Evolutionary conservation across 192 early-diverging fungal genomes (phyloP).

Genomic region (Gonapodya sp.): DNA sequence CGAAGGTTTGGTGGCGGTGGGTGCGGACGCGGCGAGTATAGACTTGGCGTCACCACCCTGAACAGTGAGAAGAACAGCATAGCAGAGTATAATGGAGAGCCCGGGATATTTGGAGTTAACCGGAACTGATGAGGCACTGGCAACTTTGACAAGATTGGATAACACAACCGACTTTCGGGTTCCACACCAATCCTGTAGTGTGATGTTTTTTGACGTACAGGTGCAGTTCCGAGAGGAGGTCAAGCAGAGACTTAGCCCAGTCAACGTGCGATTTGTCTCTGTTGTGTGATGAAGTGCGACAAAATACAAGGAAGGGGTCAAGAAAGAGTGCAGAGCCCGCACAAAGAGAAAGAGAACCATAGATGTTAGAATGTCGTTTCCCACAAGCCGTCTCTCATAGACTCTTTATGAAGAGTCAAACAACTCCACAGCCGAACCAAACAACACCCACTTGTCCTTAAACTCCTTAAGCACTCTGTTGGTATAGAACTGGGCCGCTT

Average conservation of each 20-base stretch:
- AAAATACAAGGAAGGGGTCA: background rate
- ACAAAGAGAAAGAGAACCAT: no score
- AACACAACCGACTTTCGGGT: constrained; percentile 43
- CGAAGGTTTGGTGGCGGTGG: constrained; percentile 27
- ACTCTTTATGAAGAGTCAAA: no score
- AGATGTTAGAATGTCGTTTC: no score
- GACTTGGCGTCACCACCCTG: constrained; percentile 14
- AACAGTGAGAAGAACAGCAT: background rate
- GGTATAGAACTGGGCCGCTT: constrained; percentile 83
- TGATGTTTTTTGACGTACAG: constrained; percentile 82
- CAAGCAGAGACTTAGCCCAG: constrained; percentile 68
- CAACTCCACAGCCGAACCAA: background rate
- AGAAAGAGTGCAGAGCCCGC: no score
- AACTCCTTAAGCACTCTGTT: constrained; percentile 83
- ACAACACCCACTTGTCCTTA: constrained; percentile 65
- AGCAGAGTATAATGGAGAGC: background rate
- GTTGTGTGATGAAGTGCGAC: background rate
- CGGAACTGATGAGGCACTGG: background rate
- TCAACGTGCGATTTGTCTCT: constrained; percentile 72
- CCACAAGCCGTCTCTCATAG: no score
- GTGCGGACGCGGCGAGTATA: constrained; percentile 11
- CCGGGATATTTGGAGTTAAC: background rate
- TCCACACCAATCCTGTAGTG: constrained; percentile 87
- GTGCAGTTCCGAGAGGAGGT: constrained; percentile 63
- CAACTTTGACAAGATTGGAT: background rate